phyloP scores from a whole-genome alignment of 768 basidiomycete genomes.

The Collybia sp. region DNA sequence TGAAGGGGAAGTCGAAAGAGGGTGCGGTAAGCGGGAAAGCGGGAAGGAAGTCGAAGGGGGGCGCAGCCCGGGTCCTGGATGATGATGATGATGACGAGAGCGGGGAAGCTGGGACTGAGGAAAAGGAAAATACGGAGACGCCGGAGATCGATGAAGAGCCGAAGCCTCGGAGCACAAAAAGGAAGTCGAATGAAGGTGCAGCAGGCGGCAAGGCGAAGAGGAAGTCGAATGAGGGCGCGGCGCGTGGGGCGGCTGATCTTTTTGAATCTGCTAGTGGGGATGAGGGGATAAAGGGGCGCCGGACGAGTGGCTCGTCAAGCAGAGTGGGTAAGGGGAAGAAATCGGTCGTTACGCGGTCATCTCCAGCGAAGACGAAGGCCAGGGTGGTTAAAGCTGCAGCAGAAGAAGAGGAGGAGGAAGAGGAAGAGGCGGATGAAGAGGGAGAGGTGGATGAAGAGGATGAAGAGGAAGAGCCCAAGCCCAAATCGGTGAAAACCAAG shows the following conservation, averaged over 20 bases:
- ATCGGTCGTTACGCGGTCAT: too few relatives aligned
- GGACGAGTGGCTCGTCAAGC: constrained; percentile 16
- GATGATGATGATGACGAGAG: background rate
- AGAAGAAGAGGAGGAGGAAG: background rate
- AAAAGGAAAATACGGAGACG: too few relatives aligned
- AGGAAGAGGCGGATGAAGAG: constrained; percentile 11
- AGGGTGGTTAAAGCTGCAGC: too few relatives aligned
- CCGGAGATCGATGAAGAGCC: too few relatives aligned
- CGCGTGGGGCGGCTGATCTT: background rate
- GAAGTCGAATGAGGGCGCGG: background rate
- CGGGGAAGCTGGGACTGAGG: too few relatives aligned
- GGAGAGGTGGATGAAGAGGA: constrained; percentile 3
- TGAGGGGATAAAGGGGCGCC: constrained; percentile 11
- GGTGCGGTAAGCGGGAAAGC: background rate
- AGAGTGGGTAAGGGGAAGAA: constrained; percentile 4
- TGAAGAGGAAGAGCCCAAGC: constrained; percentile 4
- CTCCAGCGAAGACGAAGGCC: too few relatives aligned
- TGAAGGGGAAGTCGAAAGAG: too few relatives aligned
- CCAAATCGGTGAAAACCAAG: constrained; percentile 1
- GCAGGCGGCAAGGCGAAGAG: background rate
- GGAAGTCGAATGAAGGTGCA: too few relatives aligned
- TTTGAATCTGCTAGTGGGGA: constrained; percentile 4
- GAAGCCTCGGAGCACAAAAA: too few relatives aligned
- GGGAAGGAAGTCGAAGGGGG: background rate
- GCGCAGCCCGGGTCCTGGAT: background rate